phyloP scores from a whole-genome alignment of 352 stramenopile species.

The Pythium plurisporium region DNA sequence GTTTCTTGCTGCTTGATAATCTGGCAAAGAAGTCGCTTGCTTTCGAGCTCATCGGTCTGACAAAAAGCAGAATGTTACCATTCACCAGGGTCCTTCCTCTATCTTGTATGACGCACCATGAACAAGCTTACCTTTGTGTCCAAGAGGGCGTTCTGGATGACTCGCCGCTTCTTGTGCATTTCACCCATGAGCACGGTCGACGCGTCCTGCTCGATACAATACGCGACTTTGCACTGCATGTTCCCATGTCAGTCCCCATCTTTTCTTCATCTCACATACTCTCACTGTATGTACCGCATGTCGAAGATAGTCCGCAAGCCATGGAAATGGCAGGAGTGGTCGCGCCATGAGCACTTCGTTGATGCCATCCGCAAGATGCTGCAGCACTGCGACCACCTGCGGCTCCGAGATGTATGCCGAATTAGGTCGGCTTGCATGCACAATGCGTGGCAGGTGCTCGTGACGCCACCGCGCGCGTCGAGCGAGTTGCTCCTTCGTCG shows the following conservation, averaged over 20 bases:
- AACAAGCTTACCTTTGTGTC: conserved; percentile 33
- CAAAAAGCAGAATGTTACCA: not conserved
- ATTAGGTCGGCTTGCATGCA: conserved; percentile 33
- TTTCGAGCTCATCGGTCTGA: conserved; percentile 36
- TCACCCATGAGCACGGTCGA: conserved; percentile 43
- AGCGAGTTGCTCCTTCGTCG: conserved; percentile 15
- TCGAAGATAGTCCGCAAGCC: conserved; percentile 58
- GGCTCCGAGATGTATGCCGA: conserved; percentile 27
- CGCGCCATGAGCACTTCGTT: conserved; percentile 42
- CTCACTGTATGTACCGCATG: conserved; percentile 29
- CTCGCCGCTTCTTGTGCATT: conserved; percentile 66
- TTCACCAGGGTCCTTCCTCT: too few relatives aligned
- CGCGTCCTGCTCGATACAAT: conserved; percentile 37
- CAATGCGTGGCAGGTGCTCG: conserved; percentile 18
- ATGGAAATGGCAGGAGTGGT: conserved; percentile 42
- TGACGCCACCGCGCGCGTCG: conserved; percentile 9
- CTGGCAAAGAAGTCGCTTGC: conserved; percentile 41
- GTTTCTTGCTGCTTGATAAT: conserved; percentile 34
- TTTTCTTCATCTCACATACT: not conserved
- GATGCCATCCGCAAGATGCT: conserved; percentile 49
- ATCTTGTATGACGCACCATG: not conserved
- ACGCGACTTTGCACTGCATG: conserved; percentile 56
- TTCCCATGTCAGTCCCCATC: not conserved
- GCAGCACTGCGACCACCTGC: conserved; percentile 32
- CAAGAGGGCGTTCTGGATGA: conserved; percentile 49